Base-by-base conservation (phyloP, 129 eudicot species). In the Centrapalus pauciflorus region DNA sequence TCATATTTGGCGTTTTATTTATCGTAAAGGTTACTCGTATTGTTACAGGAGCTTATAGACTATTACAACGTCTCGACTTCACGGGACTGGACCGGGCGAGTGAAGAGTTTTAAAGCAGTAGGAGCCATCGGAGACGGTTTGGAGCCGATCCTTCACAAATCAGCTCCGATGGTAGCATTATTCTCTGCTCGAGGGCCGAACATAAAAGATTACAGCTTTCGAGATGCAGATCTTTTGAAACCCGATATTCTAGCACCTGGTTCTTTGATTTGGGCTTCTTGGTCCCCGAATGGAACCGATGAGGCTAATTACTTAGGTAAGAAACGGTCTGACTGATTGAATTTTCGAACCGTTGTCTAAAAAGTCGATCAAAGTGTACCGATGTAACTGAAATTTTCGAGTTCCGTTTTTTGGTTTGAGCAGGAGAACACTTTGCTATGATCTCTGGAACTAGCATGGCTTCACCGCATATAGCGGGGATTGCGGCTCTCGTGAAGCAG, bases 361-460 rank as follows among this genome's bases (percentile, higher is more conserved):
- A n/a, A n/a, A n/a, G n/a, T n/a, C n/a, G n/a, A n/a, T n/a, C n/a
- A n/a, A n/a, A n/a, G n/a, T n/a, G n/a, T n/a, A n/a, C n/a, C n/a
- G n/a, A n/a, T n/a, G n/a, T n/a, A n/a, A n/a, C n/a, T n/a, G n/a
- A n/a, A n/a, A n/a, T n/a, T n/a, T n/a, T n/a, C n/a, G n/a, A n/a
- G n/a, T n/a, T n/a, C n/a, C n/a, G n/a, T n/a, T n/a, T n/a, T n/a
- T 70, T 56, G 62, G 62, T 75, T 77, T 27, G 65, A 66, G 52
- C 85, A 94, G 99, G 99, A 37, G 97, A 89, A 77, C 85, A 89
- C 46, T 94, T 94, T 75, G 99, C 99, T 13, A 83, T 94, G 99
- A 84, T 94, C 55, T 94, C 99, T 52, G 99, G 99, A 57, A 94
- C 99, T 21, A 94, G 99, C 90, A 94, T 94, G 99, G 99, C 99